Evolutionary conservation across 2,329 filamentous ascomycete species (phyloP), one percentile per base, ranked within the genome.

Genomic region (Xylaria sp.): DNA sequence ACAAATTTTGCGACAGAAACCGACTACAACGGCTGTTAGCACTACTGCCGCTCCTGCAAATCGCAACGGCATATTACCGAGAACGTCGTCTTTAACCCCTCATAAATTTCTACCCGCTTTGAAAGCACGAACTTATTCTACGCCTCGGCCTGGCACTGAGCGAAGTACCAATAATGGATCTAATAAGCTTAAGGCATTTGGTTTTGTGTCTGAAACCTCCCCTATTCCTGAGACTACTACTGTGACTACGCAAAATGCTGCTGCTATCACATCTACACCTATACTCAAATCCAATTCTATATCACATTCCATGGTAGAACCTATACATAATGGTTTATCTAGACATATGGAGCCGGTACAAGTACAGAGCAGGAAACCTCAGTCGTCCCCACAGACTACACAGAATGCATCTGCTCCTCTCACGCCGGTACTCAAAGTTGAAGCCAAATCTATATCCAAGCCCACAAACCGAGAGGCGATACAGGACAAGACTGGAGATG

Each of bases 141-240:
- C 33, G 33, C 15, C 56, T 33, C 39, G 4, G 7, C 42, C 47
- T 4, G 7, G 25, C 27, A 1, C 22, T 20, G 44, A 20, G 27
- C 49, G 33, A 50, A 50, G 50, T 6, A 17, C n/a, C 9, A 20
- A 25, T 13, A 33, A 7, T 5, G 31, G 25, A 22, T 36, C 25
- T 6, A 55, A 65, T 33, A 61, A 42, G 7, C 62, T 61, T 20
- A 50, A 65, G n/a, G 9, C 56, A 27, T 60, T 65, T 11, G 62
- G 62, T 6, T 65, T 60, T 17, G 33, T 39, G 36, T 29, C 62
- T 15, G 50, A 33, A 10, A 5, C 56, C n/a, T 42, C 42, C 3
- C 62, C 49, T 25, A 11, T 49, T 44, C 9, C 42, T 22, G 13
- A 17, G 17, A 31, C 29, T 25, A 7, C 11, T 20, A 27, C 20